These are phyloP conservation scores for Corymbia calophylla DNA, from an alignment of 441 rosid species.

Conservation along the genomic window DNA sequence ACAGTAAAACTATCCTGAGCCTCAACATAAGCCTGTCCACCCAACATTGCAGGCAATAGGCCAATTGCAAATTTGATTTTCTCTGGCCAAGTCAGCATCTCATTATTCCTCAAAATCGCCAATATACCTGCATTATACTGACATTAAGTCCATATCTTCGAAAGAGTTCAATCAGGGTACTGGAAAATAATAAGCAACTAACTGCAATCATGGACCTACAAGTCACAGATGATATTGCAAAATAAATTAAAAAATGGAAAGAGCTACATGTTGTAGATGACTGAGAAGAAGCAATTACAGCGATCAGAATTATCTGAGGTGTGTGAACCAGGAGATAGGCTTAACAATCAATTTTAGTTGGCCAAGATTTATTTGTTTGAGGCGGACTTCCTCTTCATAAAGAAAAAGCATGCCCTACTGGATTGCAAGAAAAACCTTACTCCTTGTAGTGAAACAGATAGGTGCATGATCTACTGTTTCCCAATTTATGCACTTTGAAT, in stretches of 20 bases:
- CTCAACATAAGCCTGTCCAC: slow-evolving; percentile 91
- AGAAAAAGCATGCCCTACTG: not conserved
- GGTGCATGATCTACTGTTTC: not conserved
- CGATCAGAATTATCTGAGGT: not conserved
- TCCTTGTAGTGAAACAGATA: not conserved
- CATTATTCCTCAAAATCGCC: slow-evolving; percentile 87
- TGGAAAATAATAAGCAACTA: not conserved
- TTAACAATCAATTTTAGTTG: not conserved
- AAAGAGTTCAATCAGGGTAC: not conserved
- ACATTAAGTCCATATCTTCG: not conserved
- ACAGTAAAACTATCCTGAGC: slow-evolving; percentile 91
- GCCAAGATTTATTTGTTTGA: not conserved
- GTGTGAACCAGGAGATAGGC: not conserved
- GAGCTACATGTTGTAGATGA: not conserved
- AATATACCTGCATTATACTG: slow-evolving; percentile 50
- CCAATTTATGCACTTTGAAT: not conserved
- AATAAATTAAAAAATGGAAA: not conserved
- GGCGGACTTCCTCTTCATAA: not conserved
- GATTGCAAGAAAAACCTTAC: not conserved
- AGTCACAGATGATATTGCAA: not conserved
- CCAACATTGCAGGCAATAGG: slow-evolving; percentile 82
- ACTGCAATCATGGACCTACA: not conserved
- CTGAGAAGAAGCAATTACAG: not conserved
- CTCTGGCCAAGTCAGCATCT: slow-evolving; percentile 97
- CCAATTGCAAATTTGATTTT: slow-evolving; percentile 94